Evolutionary conservation across 139 green algal genomes (phyloP), one percentile per base, ranked within the genome.

Genomic region (Chlorella sorokiniana): DNA sequence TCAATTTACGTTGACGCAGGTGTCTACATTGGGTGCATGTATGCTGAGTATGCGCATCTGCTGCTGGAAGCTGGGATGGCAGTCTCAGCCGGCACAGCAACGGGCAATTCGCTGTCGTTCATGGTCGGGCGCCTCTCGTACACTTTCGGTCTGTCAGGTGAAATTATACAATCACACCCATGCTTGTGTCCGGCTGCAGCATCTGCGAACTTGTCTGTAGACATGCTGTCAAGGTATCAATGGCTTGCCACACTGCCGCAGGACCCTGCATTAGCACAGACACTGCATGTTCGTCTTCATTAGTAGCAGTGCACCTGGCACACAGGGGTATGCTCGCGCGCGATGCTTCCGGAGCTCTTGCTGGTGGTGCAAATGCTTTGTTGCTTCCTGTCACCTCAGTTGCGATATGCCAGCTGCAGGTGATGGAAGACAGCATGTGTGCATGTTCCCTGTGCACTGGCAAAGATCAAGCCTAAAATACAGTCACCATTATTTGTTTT

Each of bases 281-380:
- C 85, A 95, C 92, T 6, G 94, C 94, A 18, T 98, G 94, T 87
- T 97, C 92, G 20, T 95, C 93, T 10, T 95, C 91, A 29, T 82
- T 98, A 33, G 91, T 96, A 8, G 87, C 91, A 27, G 82, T 87
- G 1, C 79, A 91, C 74, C 56, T 95, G 20, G 90, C 91, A 18
- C 42, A 80, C 78, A 81, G 48, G 22, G 74, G 84, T 31, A 67
- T 91, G n/a, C 25, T 33, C 6, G 22, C 18, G 0, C 45, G 45
- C 6, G 81, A 88, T 14, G 64, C 52, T 14, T 62, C 6, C 25
- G 51, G 69, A 3, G 86, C 91, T 0, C 6, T 93, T 4, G 45
- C 73, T 18, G 74, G 75, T 35, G 86, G 86, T 16, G 81, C 87
- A 7, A 87, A 87, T 64, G 9, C 81, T 9, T 70, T 87, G 22